Conservation (phyloP, 345 rosid species). For the Odontarrhena argentea region DNA sequence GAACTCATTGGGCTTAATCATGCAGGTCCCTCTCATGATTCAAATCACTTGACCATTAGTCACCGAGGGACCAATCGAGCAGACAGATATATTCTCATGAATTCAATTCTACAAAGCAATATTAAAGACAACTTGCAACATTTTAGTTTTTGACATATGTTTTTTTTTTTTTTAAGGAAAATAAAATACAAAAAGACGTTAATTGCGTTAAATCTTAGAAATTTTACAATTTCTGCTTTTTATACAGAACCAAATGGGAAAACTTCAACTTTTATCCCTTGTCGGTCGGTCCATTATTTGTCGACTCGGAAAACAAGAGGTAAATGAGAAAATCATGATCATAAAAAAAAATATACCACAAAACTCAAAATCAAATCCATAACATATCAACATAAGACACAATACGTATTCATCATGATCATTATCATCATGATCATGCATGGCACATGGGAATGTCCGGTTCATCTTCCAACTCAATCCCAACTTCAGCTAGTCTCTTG, state of each 20-base stretch:
- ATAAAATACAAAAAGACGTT: conserved; percentile 11
- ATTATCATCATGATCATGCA: conserved; percentile 31
- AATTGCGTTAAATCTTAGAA: conserved; percentile 25
- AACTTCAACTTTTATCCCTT: conserved; percentile 36
- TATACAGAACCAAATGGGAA: conserved; percentile 32
- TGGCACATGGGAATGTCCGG: conserved; percentile 48
- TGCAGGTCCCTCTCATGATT: conserved; percentile 8
- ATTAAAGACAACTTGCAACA: neutral
- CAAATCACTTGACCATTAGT: conserved; percentile 12
- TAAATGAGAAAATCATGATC: conserved; percentile 26
- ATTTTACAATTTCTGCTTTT: conserved; percentile 36
- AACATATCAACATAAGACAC: conserved; percentile 32
- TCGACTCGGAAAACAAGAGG: conserved; percentile 30
- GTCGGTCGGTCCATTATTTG: conserved; percentile 41
- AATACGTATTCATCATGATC: neutral
- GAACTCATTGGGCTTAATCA: conserved; percentile 1
- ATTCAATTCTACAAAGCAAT: neutral
- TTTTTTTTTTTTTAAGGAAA: neutral
- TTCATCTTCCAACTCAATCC: conserved; percentile 69
- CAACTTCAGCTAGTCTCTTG: conserved; percentile 67
- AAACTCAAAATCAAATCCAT: conserved; percentile 34
- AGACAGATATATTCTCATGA: neutral
- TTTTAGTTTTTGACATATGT: neutral
- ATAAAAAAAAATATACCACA: conserved; percentile 24
- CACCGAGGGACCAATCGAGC: neutral